These are phyloP conservation scores for Pelargonium australe DNA, from an alignment of 441 rosid species.

Conservation along the genomic window DNA sequence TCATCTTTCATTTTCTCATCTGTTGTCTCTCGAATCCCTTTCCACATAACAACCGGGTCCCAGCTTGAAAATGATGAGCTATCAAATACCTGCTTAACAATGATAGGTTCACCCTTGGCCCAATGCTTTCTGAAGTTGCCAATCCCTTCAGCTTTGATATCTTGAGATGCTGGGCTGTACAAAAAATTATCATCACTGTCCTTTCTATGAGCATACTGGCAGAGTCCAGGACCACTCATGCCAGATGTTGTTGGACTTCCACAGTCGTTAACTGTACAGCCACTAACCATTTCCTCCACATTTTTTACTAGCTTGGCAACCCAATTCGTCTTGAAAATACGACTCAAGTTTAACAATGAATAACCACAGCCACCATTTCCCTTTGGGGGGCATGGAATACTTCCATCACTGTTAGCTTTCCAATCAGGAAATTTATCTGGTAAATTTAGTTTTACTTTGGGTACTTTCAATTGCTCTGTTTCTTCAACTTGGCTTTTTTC, in stretches of 20 bases:
- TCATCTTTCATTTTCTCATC: slow-evolving; percentile 66
- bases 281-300: slow-evolving; percentile 85
- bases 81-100: slow-evolving; percentile 61
- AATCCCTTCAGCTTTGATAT: slow-evolving; percentile 49
- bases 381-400: slow-evolving; percentile 84
- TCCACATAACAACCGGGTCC: slow-evolving; percentile 74
- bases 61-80: slow-evolving; percentile 53
- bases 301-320: slow-evolving; percentile 91
- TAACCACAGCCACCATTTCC: slow-evolving; percentile 78
- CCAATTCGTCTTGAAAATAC: slow-evolving; percentile 97
- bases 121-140: slow-evolving; percentile 66
- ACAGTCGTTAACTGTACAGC: slow-evolving; percentile 56
- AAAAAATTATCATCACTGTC: slow-evolving; percentile 53
- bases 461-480: slow-evolving; percentile 25
- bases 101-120: slow-evolving; percentile 64
- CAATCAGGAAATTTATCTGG: slow-evolving; percentile 61
- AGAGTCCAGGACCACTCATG: slow-evolving; percentile 31
- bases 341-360: slow-evolving; percentile 55
- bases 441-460: slow-evolving; percentile 39
- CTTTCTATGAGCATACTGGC: slow-evolving; percentile 48
- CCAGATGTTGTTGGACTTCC: slow-evolving; percentile 24
- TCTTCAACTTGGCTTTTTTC: slow-evolving; percentile 31
- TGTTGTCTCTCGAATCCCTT: slow-evolving; percentile 60
- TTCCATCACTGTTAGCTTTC: slow-evolving; percentile 74
- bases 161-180: slow-evolving; percentile 54